Conservation (phyloP, 2,329 filamentous ascomycete species). For the Hypoxylon sp. region DNA sequence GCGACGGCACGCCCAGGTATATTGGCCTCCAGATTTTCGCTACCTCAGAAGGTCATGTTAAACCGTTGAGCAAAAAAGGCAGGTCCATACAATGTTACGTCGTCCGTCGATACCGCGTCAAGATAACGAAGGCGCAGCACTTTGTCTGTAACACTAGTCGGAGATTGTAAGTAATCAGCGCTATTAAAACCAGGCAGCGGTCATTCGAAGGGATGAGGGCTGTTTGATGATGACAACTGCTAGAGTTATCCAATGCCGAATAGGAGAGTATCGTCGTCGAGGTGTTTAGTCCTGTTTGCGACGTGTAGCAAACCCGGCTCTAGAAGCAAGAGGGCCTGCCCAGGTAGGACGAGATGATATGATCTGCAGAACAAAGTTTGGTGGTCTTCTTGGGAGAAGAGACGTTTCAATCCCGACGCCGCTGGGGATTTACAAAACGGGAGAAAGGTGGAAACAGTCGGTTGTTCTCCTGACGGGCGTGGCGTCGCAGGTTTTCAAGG, state of each 20-base stretch:
- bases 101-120: slow-evolving; percentile 26
- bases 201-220: slow-evolving; percentile 15
- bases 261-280: slow-evolving; percentile 15
- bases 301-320: slow-evolving; percentile 30
- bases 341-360: slow-evolving; percentile 53
- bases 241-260: slow-evolving; percentile 26
- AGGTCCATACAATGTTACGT: slow-evolving; percentile 17
- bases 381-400: slow-evolving; percentile 42
- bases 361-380: slow-evolving; percentile 56
- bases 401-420: slow-evolving; percentile 45
- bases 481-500: slow-evolving; percentile 56
- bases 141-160: slow-evolving; percentile 30
- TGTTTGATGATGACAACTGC: slow-evolving; percentile 13
- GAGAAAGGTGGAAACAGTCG: slow-evolving; percentile 50
- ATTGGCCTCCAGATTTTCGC: slow-evolving; percentile 31
- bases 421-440: slow-evolving; percentile 39
- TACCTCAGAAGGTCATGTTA: slow-evolving; percentile 46
- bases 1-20: slow-evolving; percentile 30
- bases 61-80: slow-evolving; percentile 15
- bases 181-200: slow-evolving; percentile 21
- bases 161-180: slow-evolving; percentile 28
- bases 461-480: slow-evolving; percentile 51
- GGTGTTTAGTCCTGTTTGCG: slow-evolving; percentile 22
- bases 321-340: slow-evolving; percentile 53
- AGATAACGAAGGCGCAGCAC: slow-evolving; percentile 41